Conservation (phyloP, 169 alveolate genomes). For the Plasmodium berghei region DNA sequence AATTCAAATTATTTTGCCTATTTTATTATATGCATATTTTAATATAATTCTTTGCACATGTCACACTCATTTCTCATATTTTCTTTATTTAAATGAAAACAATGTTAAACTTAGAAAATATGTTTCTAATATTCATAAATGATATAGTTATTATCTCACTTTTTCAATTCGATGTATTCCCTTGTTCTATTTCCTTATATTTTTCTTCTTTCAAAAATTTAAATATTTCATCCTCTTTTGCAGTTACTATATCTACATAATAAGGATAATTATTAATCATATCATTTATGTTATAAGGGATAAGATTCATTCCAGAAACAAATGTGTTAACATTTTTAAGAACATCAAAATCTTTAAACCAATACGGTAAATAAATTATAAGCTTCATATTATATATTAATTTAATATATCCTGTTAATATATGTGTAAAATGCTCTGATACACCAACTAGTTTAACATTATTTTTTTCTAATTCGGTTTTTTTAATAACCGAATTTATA, state of each 20-base stretch:
- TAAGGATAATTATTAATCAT: slow-evolving; percentile 35
- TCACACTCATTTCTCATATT: no score
- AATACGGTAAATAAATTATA: slow-evolving; percentile 59
- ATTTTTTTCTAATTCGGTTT: slow-evolving; percentile 24
- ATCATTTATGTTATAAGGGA: slow-evolving; percentile 44
- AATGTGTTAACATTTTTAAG: slow-evolving; percentile 48
- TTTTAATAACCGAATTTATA: slow-evolving; percentile 21
- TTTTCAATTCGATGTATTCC: background rate
- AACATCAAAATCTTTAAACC: slow-evolving; percentile 36
- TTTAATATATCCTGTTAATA: slow-evolving; percentile 51
- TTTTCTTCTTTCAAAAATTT: background rate
- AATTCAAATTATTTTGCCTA: no score
- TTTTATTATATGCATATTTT: no score
- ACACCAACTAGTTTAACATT: slow-evolving; percentile 46
- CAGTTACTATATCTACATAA: slow-evolving; percentile 23
- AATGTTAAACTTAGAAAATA: no score
- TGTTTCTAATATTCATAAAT: no score
- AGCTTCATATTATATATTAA: slow-evolving; percentile 38
- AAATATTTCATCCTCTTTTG: slow-evolving; percentile 10
- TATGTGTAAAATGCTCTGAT: slow-evolving; percentile 35
- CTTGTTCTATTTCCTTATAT: background rate
- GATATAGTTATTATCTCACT: background rate
- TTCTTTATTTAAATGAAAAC: no score
- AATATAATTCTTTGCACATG: no score
- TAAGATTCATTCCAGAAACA: slow-evolving; percentile 24